Evolutionary conservation across 805 yeast species (phyloP).

Genomic region (Lachancea quebecensis): DNA sequence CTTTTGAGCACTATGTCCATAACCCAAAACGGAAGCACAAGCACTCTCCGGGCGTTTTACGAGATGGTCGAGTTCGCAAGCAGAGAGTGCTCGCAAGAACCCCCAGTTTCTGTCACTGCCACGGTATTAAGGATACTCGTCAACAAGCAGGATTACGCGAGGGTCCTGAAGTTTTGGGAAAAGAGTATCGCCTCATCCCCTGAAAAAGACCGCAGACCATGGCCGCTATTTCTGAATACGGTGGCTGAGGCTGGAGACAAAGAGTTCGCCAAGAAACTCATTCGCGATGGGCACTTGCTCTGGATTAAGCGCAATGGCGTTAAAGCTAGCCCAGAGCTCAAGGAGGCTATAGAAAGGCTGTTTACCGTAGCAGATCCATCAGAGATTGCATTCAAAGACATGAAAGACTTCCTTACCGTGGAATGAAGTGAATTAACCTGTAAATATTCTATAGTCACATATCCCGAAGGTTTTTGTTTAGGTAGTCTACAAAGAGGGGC

Average conservation of each 20-base stretch:
- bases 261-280: constrained; percentile 11
- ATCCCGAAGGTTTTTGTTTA: constrained; percentile 48
- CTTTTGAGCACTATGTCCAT: constrained; percentile 16
- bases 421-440: background rate
- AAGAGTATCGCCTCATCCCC: constrained; percentile 6
- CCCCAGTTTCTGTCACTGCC: constrained; percentile 11
- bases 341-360: constrained; percentile 11
- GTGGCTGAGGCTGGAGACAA: constrained; percentile 15
- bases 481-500: constrained; percentile 70
- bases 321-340: constrained; percentile 14
- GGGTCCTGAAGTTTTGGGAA: constrained; percentile 23
- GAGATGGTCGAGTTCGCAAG: constrained; percentile 16
- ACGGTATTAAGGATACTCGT: constrained; percentile 17
- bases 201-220: constrained; percentile 22
- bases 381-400: constrained; percentile 6
- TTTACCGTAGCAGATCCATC: constrained; percentile 14
- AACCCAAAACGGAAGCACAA: constrained; percentile 8
- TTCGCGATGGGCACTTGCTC: constrained; percentile 21
- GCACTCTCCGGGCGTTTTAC: constrained; percentile 14
- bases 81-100: constrained; percentile 3
- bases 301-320: constrained; percentile 22
- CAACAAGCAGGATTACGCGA: constrained; percentile 18
- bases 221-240: constrained; percentile 19
- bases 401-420: constrained; percentile 4
- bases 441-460: background rate